Evolutionary conservation across 108 stramenopile genomes (phyloP).

Genomic region (Cyclotella atomus): DNA sequence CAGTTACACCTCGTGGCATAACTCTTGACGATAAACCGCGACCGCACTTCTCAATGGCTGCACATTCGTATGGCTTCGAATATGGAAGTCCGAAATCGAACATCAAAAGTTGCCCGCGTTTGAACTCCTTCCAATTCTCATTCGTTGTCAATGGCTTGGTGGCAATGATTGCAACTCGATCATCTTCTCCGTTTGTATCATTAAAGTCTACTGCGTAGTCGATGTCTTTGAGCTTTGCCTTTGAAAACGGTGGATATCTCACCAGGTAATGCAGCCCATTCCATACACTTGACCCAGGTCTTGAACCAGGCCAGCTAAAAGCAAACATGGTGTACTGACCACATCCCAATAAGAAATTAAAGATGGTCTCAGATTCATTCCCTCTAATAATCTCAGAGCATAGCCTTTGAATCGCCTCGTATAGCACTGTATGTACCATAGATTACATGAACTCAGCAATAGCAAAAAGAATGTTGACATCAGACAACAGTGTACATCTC

Average conservation of each 20-base stretch:
- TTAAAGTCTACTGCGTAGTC: conserved; percentile 70
- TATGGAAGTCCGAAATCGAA: conserved; percentile 57
- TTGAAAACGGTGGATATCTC: conserved; percentile 77
- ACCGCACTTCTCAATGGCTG: conserved; percentile 28
- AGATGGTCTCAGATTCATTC: conserved; percentile 69
- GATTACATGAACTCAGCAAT: too few species aligned
- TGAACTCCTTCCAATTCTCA: conserved; percentile 79
- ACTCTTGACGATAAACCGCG: conserved; percentile 36
- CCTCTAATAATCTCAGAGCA: conserved; percentile 74
- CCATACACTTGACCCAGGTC: conserved; percentile 83
- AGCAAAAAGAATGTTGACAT: too few species aligned
- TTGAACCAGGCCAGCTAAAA: conserved; percentile 87
- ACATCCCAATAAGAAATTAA: conserved; percentile 87
- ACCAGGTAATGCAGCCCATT: conserved; percentile 90
- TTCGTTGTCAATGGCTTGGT: conserved; percentile 85
- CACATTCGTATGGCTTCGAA: conserved; percentile 39
- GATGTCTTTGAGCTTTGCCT: conserved; percentile 59
- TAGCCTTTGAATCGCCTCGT: conserved; percentile 64
- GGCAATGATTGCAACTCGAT: conserved; percentile 90
- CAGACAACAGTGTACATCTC: too few species aligned
- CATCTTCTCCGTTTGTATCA: conserved; percentile 54
- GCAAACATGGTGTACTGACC: conserved; percentile 79
- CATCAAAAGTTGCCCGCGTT: conserved; percentile 77
- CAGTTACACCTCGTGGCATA: conserved; percentile 41
- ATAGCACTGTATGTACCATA: too few species aligned